Base-by-base conservation (phyloP, 2,329 filamentous ascomycete species). In the Colletotrichum plurivorum region DNA sequence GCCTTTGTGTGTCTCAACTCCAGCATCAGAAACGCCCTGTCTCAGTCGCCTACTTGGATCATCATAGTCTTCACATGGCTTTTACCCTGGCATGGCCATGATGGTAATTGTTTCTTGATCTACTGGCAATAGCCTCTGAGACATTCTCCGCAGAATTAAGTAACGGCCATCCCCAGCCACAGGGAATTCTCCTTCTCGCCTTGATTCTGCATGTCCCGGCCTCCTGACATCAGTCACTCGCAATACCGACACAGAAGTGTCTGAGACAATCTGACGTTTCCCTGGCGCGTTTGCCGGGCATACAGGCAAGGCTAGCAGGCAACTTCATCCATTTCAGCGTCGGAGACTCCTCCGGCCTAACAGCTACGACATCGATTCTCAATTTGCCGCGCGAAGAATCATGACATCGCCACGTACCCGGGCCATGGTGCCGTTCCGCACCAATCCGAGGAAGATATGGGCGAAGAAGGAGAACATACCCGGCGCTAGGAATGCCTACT, bases 191-290 rank as follows among this genome's bases (percentile, higher is more conserved):
- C 4, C n/a, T 9, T 18, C 20, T 22, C n/a, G 53, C 49, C 49
- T 12, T 62, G 59, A 36, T 54, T 53, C 31, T 62, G 59, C 39
- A 43, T 0, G 5, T 51, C 15, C 46, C 49, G 45, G 9, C 62
- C 66, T 43, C 48, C 54, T 58, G 54, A 41, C 48, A 54, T 36
- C 54, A 36, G 49, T 69, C 66, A 69, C 15, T 41, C 31, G 55
- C 43, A 60, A 36, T 41, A 18, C 25, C 15, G 3, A 69, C 16
- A 27, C 41, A 22, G 18, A 7, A 9, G 15, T 69, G 54, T 60
- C 66, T 69, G 9, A 69, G 66, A 66, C 66, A 69, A 20, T 45
- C 54, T 69, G 66, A 66, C 54, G 49, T 60, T 59, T 55, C 9
- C 15, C 16, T 22, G n/a, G 41, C 16, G 18, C 45, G 43, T 25